Conservation (phyloP, 2,329 filamentous ascomycete species). For the Fusarium graminum region DNA sequence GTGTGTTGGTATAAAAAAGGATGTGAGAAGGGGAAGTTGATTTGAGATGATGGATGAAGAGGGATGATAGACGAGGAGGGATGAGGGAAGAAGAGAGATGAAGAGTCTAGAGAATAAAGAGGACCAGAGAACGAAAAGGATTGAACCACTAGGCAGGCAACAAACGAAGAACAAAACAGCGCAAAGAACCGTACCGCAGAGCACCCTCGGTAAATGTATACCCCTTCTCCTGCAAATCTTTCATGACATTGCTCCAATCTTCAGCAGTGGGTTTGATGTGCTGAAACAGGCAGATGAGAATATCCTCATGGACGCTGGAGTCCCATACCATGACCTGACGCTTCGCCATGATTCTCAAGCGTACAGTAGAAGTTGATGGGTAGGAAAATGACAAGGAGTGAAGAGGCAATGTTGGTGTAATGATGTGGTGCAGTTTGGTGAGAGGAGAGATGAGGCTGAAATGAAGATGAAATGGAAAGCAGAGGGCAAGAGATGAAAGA, state of each 20-base stretch:
- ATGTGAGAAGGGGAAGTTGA: neutral
- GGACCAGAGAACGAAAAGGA: neutral
- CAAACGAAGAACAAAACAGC: slow-evolving; percentile 7
- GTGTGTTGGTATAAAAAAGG: neutral
- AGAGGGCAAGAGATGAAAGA: neutral
- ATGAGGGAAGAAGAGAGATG: slow-evolving; percentile 10
- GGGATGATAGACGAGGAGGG: slow-evolving; percentile 4
- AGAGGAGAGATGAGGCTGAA: neutral
- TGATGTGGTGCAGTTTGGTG: neutral
- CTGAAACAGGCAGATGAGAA: slow-evolving; percentile 59
- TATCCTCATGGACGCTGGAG: slow-evolving; percentile 58
- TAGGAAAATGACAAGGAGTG: neutral
- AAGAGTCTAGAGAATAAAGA: neutral
- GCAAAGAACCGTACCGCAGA: slow-evolving; percentile 54
- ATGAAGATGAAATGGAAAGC: neutral
- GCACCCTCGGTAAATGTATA: slow-evolving; percentile 58
- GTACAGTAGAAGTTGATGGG: neutral
- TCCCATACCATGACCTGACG: slow-evolving; percentile 58
- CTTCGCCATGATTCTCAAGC: slow-evolving; percentile 45
- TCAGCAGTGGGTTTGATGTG: slow-evolving; percentile 51
- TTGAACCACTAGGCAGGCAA: neutral
- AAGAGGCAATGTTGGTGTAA: slow-evolving; percentile 1
- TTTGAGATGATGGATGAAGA: slow-evolving; percentile 8
- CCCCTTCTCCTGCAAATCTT: slow-evolving; percentile 54
- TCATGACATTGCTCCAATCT: slow-evolving; percentile 56